Evolutionary conservation across 2,329 filamentous ascomycete species (phyloP), one percentile per base, ranked within the genome.

Genomic region (Aspergillus floridensis): DNA sequence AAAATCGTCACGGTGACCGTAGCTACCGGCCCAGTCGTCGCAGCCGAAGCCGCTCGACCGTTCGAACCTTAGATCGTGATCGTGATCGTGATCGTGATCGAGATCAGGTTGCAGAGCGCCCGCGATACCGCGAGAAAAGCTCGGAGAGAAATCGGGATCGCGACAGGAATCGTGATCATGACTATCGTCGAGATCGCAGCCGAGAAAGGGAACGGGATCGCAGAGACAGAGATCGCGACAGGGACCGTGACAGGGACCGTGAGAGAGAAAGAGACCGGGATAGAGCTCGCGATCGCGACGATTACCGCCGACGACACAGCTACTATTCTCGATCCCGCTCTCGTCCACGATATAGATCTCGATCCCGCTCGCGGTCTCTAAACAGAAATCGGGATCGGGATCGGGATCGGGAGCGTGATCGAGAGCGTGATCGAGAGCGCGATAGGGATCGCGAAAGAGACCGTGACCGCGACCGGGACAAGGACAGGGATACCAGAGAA

Each of bases 11-110:
- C 24, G 67, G 67, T 46, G 70, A 74, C 54, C 63, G 66, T 59
- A 70, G 70, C 62, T 76, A 74, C 59, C 68, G 74, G 35, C 73
- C 71, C 44, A 60, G 53, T 49, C 70, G 69, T 57, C 72, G 72
- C 38, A 76, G 73, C 58, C 70, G 71, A 35, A 77, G 75, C 57
- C 66, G 72, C 59, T 76, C 73, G 26, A 60, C 59, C 16, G 64
- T 60, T 46, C 67, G 71, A 22, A 66, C 65, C 3, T 60, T 67
- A 48, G 70, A 72, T 53, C 64, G 68, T 56, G 68, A 70, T 32
- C 61, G 63, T 21, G 67, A 67, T 41, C 52, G 64, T 10, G 68
- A 71, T 21, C 57, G 60, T 6, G 61, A 60, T 48, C 58, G 56
- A 21, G 54, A 57, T 14, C 38, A 50, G 24, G 59, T 50, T 35